A percentile compares a stretch with the other conserved stretches of the same genome.
Conservation (phyloP, 2,329 filamentous ascomycete species). For the Talaromyces sp. region DNA sequence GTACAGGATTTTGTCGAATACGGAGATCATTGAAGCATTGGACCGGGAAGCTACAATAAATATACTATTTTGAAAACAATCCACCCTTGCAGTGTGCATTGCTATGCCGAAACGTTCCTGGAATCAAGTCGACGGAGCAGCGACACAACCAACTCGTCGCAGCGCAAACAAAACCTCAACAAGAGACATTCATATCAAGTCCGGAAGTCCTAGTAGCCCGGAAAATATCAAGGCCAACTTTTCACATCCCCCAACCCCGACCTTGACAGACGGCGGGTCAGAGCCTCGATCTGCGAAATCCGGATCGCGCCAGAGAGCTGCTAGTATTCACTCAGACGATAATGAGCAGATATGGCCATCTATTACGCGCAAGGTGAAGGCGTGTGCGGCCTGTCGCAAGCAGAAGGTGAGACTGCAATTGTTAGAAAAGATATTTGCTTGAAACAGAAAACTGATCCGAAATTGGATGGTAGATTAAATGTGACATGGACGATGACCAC, state of each 20-base stretch:
- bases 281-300: constrained; percentile 17
- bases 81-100: neutral
- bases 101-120: constrained; percentile 19
- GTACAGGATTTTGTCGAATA: neutral
- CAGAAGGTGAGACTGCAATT: constrained; percentile 42
- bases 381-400: constrained; percentile 51
- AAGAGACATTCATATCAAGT: constrained; percentile 9
- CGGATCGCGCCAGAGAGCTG: constrained; percentile 12
- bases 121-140: constrained; percentile 17
- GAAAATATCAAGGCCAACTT: constrained; percentile 11
- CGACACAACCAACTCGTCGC: constrained; percentile 12
- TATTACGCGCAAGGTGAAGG: constrained; percentile 42
- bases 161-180: constrained; percentile 1
- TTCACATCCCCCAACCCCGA: constrained; percentile 17
- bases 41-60: neutral
- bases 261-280: constrained; percentile 13
- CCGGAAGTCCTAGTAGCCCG: constrained; percentile 16
- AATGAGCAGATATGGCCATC: constrained; percentile 23
- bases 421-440: neutral
- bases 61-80: neutral
- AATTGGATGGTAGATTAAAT: constrained; percentile 37
- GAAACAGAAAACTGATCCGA: neutral
- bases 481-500: constrained; percentile 45
- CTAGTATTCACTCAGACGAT: constrained; percentile 17
- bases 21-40: neutral